A percentile compares a stretch with the other conserved stretches of the same genome.
Evolutionary conservation across 2,329 filamentous ascomycete species (phyloP).

Genomic region (Mycosphaerella sp.): DNA sequence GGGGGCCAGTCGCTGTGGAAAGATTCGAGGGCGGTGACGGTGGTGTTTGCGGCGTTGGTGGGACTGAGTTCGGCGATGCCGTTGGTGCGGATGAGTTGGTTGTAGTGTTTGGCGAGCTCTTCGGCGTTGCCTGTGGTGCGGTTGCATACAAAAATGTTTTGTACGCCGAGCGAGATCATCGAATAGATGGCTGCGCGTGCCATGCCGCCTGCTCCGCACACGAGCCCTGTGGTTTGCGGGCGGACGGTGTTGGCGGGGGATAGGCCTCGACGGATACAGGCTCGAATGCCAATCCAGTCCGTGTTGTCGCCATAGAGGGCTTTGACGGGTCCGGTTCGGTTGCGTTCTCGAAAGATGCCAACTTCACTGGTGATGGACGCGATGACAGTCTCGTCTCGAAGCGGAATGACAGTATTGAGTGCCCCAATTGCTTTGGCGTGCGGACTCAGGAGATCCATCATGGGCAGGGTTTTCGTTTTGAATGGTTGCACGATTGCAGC

Average conservation of each 20-base stretch:
- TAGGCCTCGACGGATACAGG: constrained; percentile 63
- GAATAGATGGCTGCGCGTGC: constrained; percentile 71
- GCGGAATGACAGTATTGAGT: constrained; percentile 67
- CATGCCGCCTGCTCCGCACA: constrained; percentile 64
- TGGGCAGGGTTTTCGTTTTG: constrained; percentile 63
- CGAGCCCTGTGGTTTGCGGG: constrained; percentile 46
- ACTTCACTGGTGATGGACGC: constrained; percentile 40
- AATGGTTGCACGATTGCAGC: constrained; percentile 66
- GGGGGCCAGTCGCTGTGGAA: constrained; percentile 59
- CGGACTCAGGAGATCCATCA: constrained; percentile 59
- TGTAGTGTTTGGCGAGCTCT: constrained; percentile 63
- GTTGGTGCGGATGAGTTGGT: constrained; percentile 42
- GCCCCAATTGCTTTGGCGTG: constrained; percentile 70
- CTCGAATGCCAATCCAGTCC: constrained; percentile 72
- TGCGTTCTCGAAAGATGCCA: constrained; percentile 51
- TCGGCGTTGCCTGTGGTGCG: constrained; percentile 61
- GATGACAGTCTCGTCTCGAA: constrained; percentile 50
- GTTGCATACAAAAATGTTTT: constrained; percentile 69
- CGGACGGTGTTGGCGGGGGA: constrained; percentile 61
- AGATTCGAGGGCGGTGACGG: constrained; percentile 54
- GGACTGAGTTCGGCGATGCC: constrained; percentile 21
- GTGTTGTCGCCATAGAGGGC: constrained; percentile 74
- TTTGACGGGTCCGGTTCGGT: constrained; percentile 58
- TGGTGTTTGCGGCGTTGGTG: constrained; percentile 17
- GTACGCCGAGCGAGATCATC: constrained; percentile 69